A percentile compares a stretch with the other conserved stretches of the same genome.
phyloP scores from a whole-genome alignment of 139 green algal species.

The Mychonastes homosphaera region DNA sequence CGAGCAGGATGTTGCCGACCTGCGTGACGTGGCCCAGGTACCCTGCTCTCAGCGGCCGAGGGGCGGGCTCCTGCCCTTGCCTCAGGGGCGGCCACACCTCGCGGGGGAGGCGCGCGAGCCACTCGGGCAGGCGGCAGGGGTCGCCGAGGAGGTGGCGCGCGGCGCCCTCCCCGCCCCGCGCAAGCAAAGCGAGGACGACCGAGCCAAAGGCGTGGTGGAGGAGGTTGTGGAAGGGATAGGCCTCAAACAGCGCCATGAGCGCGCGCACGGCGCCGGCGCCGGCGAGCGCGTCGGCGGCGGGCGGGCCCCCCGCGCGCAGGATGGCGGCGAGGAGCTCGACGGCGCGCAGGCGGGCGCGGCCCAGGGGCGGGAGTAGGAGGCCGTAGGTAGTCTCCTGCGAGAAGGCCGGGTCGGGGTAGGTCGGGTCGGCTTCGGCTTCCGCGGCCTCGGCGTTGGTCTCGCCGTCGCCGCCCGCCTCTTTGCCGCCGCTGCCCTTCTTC shows the following conservation, averaged over 20 bases:
- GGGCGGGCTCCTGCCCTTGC: slow-evolving; percentile 18
- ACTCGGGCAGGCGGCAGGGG: slow-evolving; percentile 48
- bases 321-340: slow-evolving; percentile 71
- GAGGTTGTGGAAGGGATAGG: slow-evolving; percentile 85
- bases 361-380: slow-evolving; percentile 56
- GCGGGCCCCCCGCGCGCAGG: slow-evolving; percentile 44
- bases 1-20: slow-evolving; percentile 44
- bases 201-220: slow-evolving; percentile 63
- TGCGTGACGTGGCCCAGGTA: slow-evolving; percentile 77
- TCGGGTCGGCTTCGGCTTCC: too few relatives aligned
- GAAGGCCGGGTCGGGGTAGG: too few relatives aligned
- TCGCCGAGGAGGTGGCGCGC: slow-evolving; percentile 50
- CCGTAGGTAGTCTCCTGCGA: slow-evolving; percentile 71
- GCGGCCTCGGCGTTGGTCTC: background rate
- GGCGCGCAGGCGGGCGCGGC: slow-evolving; percentile 54
- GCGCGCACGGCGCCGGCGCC: slow-evolving; percentile 30
- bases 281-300: slow-evolving; percentile 48
- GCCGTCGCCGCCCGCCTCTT: background rate
- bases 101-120: slow-evolving; percentile 47
- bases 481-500: too few relatives aligned
- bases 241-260: slow-evolving; percentile 60
- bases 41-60: slow-evolving; percentile 50
- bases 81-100: slow-evolving; percentile 29
- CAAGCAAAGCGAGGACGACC: slow-evolving; percentile 45
- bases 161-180: slow-evolving; percentile 26